Evolutionary conservation across 164 flowering plant species (phyloP), one percentile per base, ranked within the genome.

Genomic region (Macadamia tetraphylla): DNA sequence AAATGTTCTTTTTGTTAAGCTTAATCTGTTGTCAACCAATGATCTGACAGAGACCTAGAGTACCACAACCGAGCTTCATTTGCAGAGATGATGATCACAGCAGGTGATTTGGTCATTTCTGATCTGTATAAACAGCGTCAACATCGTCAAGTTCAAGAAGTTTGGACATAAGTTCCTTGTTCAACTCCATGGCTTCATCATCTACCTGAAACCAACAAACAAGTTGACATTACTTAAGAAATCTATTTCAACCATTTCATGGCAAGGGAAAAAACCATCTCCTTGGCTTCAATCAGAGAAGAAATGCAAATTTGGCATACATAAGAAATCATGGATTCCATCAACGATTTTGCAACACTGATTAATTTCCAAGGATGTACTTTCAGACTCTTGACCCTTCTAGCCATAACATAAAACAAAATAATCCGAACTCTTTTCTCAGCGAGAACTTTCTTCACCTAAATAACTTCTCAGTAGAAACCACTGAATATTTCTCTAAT

Each of bases 61-160:
- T 44, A 44, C 0, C 13, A 18, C 13, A 63, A 43, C 52, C 30
- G 46, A 0, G 12, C 3, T 44, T 46, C 35, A 46, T 46, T 63
- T 44, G 55, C 66, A 17, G 55, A 63, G 11, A 66, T 9, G n/a
- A 64, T n/a, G 40, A 48, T 14, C 57, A 11, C 18, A 51, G 9
- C 30, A 23, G 43, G 17, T 8, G 29, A 11, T 49, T 46, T 32
- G 13, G 58, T 83, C 77, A 79, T 52, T 76, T 82, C 71, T 85
- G 84, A 78, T 92, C 99, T 12, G 88, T 85, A 71, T 90, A 95
- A 60, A 95, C 96, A 64, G 96, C 98, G 82, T 95, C 97, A 62
- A 95, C 99, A 73, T 92, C 99, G 71, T 92, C 96, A 64, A 95
- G 99, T 63, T 95, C 97, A 18, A 95, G 96, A 69, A 92, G 77